Conservation (phyloP, 2,329 filamentous ascomycete species). For the Aspergillus felis region DNA sequence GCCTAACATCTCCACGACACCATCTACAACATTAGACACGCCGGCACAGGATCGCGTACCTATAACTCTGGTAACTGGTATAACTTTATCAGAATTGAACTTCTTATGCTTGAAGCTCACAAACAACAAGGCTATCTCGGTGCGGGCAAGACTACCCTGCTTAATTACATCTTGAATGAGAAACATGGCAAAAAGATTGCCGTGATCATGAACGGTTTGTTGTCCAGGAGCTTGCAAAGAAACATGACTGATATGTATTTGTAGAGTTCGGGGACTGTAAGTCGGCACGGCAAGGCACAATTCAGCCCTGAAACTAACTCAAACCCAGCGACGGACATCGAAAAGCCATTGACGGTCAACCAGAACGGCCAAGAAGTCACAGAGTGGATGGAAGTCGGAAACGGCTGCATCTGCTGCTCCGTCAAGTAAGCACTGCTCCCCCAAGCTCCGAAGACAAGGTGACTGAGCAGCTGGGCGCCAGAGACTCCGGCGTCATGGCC, state of each 20-base stretch:
- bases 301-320: conserved; percentile 2
- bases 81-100: conserved; percentile 5
- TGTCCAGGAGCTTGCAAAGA: neutral
- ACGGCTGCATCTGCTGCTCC: conserved; percentile 96
- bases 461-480: conserved; percentile 31
- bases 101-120: conserved; percentile 1
- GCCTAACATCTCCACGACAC: conserved; percentile 18
- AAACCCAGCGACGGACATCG: conserved; percentile 75
- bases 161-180: conserved; percentile 94
- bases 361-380: conserved; percentile 77
- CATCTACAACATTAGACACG: conserved; percentile 23
- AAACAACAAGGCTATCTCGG: conserved; percentile 73
- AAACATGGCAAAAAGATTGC: conserved; percentile 97
- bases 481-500: conserved; percentile 87
- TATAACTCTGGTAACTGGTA: conserved; percentile 50
- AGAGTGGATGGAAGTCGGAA: conserved; percentile 94
- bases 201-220: conserved; percentile 84
- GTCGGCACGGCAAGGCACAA: conserved; percentile 22
- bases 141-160: conserved; percentile 87
- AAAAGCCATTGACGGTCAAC: conserved; percentile 90
- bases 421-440: conserved; percentile 64
- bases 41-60: conserved; percentile 40
- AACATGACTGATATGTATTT: neutral
- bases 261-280: conserved; percentile 77
- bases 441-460: neutral